Base-by-base conservation (phyloP, 108 stramenopile species). In the Nitzschia sp. region DNA sequence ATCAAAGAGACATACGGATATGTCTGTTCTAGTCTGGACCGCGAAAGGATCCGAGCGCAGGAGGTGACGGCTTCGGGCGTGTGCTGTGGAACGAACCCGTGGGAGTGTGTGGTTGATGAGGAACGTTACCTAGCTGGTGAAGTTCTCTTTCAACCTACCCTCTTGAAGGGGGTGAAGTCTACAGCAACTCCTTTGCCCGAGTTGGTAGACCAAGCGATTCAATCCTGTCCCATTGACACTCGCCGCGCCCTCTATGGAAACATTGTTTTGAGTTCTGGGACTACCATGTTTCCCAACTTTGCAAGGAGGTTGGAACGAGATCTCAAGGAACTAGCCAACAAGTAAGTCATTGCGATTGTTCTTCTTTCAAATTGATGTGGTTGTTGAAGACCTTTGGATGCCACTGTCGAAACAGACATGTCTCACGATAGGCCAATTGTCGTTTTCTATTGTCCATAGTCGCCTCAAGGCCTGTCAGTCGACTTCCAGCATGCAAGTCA, bases 221-320 rank as follows among this genome's bases (percentile, higher is more conserved):
- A 96, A 94, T 95, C 92, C 85, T 98, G 98, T 77, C 94, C 95
- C 75, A 93, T 97, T 48, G 96, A 97, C 71, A 95, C 97, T 70
- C 93, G 96, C 74, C 88, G 89, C 85, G 89, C 91, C 53, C 68
- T 94, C 51, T 89, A 86, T 63, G 85, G 84, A 71, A 92, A 89
- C 81, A 87, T 92, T 77, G 91, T 92, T 11, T 84, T 92, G 65
- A 88, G 85, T 41, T 86, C 86, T 57, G 94, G 94, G 52, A 90
- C 89, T 60, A 92, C 93, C 76, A 92, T 92, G 96, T 98, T 94
- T 85, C 95, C 96, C 15, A 96, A 96, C 60, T 95, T 98, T 79
- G 87, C 22, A 14, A 15, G 55, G 14, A 24, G 55, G 29, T 22
- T 56, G n/a, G 14, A 29, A 20, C 55, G 55, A 14, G 55, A 56